Evolutionary conservation across 1,139 yeast species (phyloP).

Genomic region (Geotrichum australiense): DNA sequence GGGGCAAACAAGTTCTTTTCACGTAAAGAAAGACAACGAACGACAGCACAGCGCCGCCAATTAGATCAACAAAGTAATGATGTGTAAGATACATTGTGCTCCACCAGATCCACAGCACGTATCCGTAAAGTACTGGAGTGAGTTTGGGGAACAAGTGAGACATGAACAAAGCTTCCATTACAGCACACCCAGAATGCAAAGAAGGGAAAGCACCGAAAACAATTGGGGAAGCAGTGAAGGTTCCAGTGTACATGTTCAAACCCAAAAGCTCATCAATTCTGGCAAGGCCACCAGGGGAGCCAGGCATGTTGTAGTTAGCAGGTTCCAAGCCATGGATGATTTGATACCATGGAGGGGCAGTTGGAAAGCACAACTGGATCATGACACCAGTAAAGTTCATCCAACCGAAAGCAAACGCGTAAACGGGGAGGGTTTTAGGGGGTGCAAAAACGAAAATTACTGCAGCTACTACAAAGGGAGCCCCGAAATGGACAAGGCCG

Average conservation of each 20-base stretch:
- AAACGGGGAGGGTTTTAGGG: constrained; percentile 79
- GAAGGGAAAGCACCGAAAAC: constrained; percentile 99
- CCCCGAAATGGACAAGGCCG: constrained; percentile 81
- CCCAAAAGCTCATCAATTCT: constrained; percentile 81
- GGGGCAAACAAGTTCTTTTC: constrained; percentile 69
- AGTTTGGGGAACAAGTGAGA: constrained; percentile 71
- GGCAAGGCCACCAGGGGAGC: constrained; percentile 94
- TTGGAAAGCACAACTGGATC: constrained; percentile 77
- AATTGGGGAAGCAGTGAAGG: constrained; percentile 80
- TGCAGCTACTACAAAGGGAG: constrained; percentile 83
- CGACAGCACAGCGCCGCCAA: constrained; percentile 81
- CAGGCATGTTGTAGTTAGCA: constrained; percentile 86
- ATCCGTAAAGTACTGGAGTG: constrained; percentile 57
- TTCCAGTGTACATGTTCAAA: constrained; percentile 76
- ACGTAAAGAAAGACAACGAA: constrained; percentile 65
- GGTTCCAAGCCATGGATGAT: constrained; percentile 77
- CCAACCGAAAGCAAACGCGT: constrained; percentile 95
- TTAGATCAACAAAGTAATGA: constrained; percentile 87
- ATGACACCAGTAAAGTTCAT: constrained; percentile 85
- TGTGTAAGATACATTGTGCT: constrained; percentile 95
- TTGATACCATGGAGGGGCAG: constrained; percentile 99
- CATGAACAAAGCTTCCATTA: constrained; percentile 84
- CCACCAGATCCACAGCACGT: constrained; percentile 96
- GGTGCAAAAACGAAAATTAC: constrained; percentile 84
- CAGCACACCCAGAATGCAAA: constrained; percentile 86